These are phyloP conservation scores for Flaveria sonorensis DNA, from an alignment of 129 eudicot genomes.

Conservation along the genomic window DNA sequence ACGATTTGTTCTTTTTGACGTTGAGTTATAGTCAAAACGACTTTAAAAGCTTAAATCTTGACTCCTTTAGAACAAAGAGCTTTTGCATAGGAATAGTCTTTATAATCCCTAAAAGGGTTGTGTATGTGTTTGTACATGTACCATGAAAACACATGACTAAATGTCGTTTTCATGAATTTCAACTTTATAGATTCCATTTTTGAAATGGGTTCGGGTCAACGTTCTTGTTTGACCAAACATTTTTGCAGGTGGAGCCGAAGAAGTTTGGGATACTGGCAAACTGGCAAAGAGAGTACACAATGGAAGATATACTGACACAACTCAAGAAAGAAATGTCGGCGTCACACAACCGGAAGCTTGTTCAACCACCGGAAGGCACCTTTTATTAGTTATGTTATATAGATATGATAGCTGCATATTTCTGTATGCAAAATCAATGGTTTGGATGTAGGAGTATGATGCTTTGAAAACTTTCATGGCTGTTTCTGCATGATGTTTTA, in stretches of 20 bases:
- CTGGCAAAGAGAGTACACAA: constrained; percentile 71
- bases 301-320: constrained; percentile 67
- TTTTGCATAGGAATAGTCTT: not conserved
- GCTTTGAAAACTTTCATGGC: constrained; percentile 30
- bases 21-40: no score
- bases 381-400: constrained; percentile 40
- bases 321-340: constrained; percentile 67
- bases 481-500: constrained; percentile 34
- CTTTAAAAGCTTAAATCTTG: not conserved
- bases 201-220: not conserved
- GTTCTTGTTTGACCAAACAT: not conserved
- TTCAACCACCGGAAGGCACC: constrained; percentile 77
- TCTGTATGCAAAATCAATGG: constrained; percentile 35
- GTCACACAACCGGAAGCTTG: constrained; percentile 70
- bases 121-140: not conserved
- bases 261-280: constrained; percentile 60
- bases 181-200: not conserved
- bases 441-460: constrained; percentile 28
- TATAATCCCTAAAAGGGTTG: not conserved
- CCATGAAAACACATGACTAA: not conserved
- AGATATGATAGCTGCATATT: constrained; percentile 21
- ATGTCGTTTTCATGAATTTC: not conserved
- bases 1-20: no score
- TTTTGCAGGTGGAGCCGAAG: constrained; percentile 61
- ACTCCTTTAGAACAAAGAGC: not conserved